phyloP scores from a whole-genome alignment of 495 filamentous ascomycete species.

The Penicillium arizonense region DNA sequence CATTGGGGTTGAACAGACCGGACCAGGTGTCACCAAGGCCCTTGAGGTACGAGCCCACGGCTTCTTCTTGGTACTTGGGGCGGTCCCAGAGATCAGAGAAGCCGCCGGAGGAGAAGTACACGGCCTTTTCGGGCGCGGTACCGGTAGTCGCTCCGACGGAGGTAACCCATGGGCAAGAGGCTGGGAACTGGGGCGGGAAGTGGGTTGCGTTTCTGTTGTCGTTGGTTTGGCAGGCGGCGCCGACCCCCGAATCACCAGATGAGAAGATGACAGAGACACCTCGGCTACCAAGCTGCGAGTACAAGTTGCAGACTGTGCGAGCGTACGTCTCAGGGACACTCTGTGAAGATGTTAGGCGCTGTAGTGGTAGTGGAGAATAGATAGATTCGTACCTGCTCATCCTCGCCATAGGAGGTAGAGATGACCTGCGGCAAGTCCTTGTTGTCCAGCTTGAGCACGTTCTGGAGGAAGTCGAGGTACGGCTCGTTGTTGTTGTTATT shows the following conservation, averaged over 20 bases:
- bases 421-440: slow-evolving; percentile 68
- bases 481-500: slow-evolving; percentile 68
- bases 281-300: slow-evolving; percentile 68
- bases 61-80: slow-evolving; percentile 59
- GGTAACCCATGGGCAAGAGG: slow-evolving; percentile 71
- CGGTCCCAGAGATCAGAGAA: slow-evolving; percentile 66
- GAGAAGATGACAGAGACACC: slow-evolving; percentile 73
- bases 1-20: slow-evolving; percentile 57
- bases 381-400: slow-evolving; percentile 52
- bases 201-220: slow-evolving; percentile 63
- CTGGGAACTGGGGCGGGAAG: slow-evolving; percentile 71
- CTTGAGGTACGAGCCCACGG: slow-evolving; percentile 56
- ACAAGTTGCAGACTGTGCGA: slow-evolving; percentile 65
- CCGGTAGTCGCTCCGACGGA: slow-evolving; percentile 65
- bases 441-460: slow-evolving; percentile 49
- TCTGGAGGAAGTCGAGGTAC: slow-evolving; percentile 68
- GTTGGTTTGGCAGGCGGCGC: slow-evolving; percentile 62
- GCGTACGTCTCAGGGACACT: slow-evolving; percentile 68
- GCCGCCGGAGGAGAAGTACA: slow-evolving; percentile 60
- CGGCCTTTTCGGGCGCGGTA: slow-evolving; percentile 56
- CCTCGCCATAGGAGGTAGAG: slow-evolving; percentile 78
- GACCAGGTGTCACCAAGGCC: slow-evolving; percentile 44
- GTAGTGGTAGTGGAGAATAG: background rate
- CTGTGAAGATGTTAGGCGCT: slow-evolving; percentile 32
- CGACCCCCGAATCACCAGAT: slow-evolving; percentile 71